Base-by-base conservation (phyloP, 2,329 filamentous ascomycete genomes). In the Xylaria sp. region DNA sequence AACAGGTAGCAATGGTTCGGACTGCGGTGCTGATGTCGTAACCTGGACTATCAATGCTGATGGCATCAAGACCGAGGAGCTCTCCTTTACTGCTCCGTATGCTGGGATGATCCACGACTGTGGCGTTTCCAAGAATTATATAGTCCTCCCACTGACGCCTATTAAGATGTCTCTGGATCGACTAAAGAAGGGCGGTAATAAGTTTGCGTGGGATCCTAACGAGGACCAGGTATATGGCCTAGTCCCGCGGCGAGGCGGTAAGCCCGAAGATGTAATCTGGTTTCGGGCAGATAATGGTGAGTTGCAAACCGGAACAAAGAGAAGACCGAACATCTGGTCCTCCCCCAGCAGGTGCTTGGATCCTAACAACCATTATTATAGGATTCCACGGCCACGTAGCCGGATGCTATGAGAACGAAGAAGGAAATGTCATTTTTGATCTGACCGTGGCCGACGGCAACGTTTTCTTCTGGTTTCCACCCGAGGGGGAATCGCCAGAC, bases 151-250 rank as follows among this genome's bases (percentile, higher is more conserved):
- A 0, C 69, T 85, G 71, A 85, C 83, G 32, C 84, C 84, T 9
- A 75, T 85, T 42, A 85, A 85, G 74, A 82, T 80, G 69, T 79
- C 80, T 14, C 71, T 81, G 7, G 82, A 82, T 54, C 76, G 82
- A 9, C 75, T 86, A 72, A 81, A 81, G 75, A 76, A 72, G 2
- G 84, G 84, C 0, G 83, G 81, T 0, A 83, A 85, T 69, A 84
- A 86, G 74, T 86, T 83, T 75, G 83, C 83, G 0, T 85, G 84
- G 84, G 83, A 85, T 63, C 83, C 85, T 0, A 77, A 85, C 2
- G 85, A 87, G 73, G 85, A 87, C 71, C 85, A 87, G 73, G 84
- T 82, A 77, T 88, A 87, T 69, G 86, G 84, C 0, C 78, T 88
- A 14, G 84, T 87, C 2, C 85, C 85, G 2, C 79, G 86, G 7